These are phyloP conservation scores for Colletotrichum simmondsii DNA, from an alignment of 2,329 filamentous ascomycete species.

Conservation along the genomic window DNA sequence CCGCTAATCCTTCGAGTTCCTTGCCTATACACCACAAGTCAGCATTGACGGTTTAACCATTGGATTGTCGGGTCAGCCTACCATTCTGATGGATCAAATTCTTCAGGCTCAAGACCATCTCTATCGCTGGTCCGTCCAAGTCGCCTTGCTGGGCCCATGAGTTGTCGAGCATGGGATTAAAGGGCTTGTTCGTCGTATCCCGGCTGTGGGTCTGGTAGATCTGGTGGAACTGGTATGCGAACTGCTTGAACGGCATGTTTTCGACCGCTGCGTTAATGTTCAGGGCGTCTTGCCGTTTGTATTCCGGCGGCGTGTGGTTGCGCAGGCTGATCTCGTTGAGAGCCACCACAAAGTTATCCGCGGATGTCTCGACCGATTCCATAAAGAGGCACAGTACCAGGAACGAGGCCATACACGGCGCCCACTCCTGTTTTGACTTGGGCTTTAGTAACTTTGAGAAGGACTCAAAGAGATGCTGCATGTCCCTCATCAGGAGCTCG, in stretches of 20 bases:
- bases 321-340: conserved; percentile 61
- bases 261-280: conserved; percentile 62
- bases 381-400: conserved; percentile 68
- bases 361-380: conserved; percentile 65
- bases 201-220: conserved; percentile 67
- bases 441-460: conserved; percentile 66
- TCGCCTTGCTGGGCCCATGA: conserved; percentile 53
- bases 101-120: conserved; percentile 58
- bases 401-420: conserved; percentile 66
- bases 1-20: conserved; percentile 57
- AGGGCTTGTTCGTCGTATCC: conserved; percentile 60
- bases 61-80: conserved; percentile 46
- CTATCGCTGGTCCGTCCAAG: conserved; percentile 56
- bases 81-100: conserved; percentile 57
- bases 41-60: neutral
- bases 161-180: conserved; percentile 65
- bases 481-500: conserved; percentile 63
- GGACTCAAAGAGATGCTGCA: conserved; percentile 61
- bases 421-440: conserved; percentile 64
- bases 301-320: conserved; percentile 48
- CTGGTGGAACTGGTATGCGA: conserved; percentile 69
- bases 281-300: conserved; percentile 56
- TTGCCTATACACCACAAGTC: conserved; percentile 40
- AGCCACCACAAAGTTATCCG: conserved; percentile 62
- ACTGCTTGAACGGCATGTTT: conserved; percentile 69